phyloP scores from a whole-genome alignment of 768 basidiomycete genomes.

The Kondoa malvinella region DNA sequence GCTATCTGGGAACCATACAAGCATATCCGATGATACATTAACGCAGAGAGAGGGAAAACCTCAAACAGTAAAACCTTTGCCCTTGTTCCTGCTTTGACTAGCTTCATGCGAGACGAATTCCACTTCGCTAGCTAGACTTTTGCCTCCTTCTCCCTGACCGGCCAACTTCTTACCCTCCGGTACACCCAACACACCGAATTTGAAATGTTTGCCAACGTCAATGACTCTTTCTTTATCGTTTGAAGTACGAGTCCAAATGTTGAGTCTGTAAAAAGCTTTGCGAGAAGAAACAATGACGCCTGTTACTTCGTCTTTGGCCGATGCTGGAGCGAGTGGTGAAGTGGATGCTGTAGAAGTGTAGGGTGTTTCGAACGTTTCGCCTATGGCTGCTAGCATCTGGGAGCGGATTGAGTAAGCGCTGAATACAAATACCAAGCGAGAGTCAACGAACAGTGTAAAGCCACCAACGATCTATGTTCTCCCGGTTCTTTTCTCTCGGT shows the following conservation, averaged over 20 bases:
- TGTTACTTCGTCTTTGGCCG: constrained; percentile 38
- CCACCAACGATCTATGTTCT: constrained; percentile 85
- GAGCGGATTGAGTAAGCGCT: constrained; percentile 17
- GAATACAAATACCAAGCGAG: not conserved
- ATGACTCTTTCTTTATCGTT: constrained; percentile 26
- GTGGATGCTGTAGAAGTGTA: constrained; percentile 35
- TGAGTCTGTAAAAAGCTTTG: constrained; percentile 85
- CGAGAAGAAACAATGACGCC: constrained; percentile 90
- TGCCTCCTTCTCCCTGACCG: constrained; percentile 19
- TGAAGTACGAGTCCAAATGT: constrained; percentile 90
- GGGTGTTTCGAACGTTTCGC: constrained; percentile 91
- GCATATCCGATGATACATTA: too few relatives aligned
- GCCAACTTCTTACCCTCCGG: constrained; percentile 13
- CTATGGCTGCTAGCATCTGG: constrained; percentile 98
- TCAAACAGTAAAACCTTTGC: constrained; percentile 1
- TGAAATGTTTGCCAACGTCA: constrained; percentile 48
- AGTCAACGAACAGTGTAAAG: constrained; percentile 64
- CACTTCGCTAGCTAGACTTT: constrained; percentile 24
- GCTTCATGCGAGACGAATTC: constrained; percentile 26
- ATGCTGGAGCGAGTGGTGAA: constrained; percentile 36
- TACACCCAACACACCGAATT: constrained; percentile 67
- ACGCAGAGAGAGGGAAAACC: not conserved
- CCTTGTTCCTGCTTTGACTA: not conserved
- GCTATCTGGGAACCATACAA: not conserved
- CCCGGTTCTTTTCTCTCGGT: constrained; percentile 81